phyloP scores from a whole-genome alignment of 805 yeast species.

The Allodekkera sacchari region DNA sequence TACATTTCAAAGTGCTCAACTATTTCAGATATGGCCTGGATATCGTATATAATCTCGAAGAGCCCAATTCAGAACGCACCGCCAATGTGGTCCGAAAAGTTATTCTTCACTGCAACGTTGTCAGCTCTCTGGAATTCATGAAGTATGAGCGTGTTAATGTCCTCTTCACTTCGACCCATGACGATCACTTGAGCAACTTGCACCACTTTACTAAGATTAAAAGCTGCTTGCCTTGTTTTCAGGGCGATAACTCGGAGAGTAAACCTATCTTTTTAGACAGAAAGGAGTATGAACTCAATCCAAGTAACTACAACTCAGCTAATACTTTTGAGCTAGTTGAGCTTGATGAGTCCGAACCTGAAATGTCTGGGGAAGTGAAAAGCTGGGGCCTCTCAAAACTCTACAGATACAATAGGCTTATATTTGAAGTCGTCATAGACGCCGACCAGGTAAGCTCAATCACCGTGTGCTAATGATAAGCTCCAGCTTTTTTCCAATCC shows the following conservation, averaged over 20 bases:
- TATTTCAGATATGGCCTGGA: slow-evolving; percentile 50
- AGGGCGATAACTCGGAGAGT: slow-evolving; percentile 3
- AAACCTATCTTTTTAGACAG: slow-evolving; percentile 25
- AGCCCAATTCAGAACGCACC: slow-evolving; percentile 15
- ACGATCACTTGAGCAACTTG: not conserved
- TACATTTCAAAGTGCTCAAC: slow-evolving; percentile 38
- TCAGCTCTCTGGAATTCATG: slow-evolving; percentile 45
- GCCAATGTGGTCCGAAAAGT: slow-evolving; percentile 33
- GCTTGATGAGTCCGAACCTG: slow-evolving; percentile 16
- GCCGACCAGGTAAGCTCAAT: slow-evolving; percentile 21
- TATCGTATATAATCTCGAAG: slow-evolving; percentile 35
- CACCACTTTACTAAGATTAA: not conserved
- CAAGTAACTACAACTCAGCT: slow-evolving; percentile 11
- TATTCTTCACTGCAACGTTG: slow-evolving; percentile 42
- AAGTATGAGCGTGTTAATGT: slow-evolving; percentile 43
- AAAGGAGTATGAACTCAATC: slow-evolving; percentile 24
- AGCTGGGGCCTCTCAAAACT: slow-evolving; percentile 28
- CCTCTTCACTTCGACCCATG: slow-evolving; percentile 1
- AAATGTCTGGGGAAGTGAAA: slow-evolving; percentile 14
- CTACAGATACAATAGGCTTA: slow-evolving; percentile 15
- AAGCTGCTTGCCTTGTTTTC: slow-evolving; percentile 1
- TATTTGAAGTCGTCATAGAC: slow-evolving; percentile 25
- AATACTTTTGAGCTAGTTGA: slow-evolving; percentile 22
- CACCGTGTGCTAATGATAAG: slow-evolving; percentile 17
- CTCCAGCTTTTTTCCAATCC: not conserved